phyloP scores from a whole-genome alignment of 768 basidiomycete species.

The Hygrocybe coccinea region DNA sequence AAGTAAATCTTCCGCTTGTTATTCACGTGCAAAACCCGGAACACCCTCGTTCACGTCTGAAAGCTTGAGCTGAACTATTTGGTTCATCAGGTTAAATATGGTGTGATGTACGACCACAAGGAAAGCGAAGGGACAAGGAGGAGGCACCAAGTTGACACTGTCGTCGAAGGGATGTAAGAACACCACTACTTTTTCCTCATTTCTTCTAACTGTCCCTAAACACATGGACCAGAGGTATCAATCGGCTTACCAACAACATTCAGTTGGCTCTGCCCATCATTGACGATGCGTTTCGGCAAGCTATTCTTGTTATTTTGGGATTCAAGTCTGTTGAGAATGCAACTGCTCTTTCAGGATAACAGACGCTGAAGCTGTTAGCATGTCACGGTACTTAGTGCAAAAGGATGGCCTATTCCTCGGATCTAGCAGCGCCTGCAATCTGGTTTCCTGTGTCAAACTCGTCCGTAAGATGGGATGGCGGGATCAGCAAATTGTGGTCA shows the following conservation, averaged over 20 bases:
- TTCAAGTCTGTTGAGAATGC: not conserved
- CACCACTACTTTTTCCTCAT: not conserved
- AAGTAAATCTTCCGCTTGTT: conserved; percentile 40
- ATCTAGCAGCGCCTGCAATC: conserved; percentile 93
- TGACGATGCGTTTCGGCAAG: conserved; percentile 82
- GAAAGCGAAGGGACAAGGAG: conserved; percentile 93
- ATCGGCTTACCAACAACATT: conserved; percentile 88
- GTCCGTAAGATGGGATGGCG: conserved; percentile 65
- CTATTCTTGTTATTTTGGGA: conserved; percentile 1
- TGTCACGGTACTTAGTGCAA: conserved; percentile 89
- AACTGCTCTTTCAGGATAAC: conserved; percentile 56
- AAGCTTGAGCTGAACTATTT: not conserved
- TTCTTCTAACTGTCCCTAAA: not conserved
- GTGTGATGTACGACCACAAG: conserved; percentile 91
- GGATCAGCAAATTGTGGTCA: conserved; percentile 71
- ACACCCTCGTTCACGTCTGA: no score
- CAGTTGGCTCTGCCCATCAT: conserved; percentile 78
- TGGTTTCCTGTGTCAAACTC: conserved; percentile 85
- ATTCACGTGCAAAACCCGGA: not conserved
- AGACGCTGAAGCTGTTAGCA: conserved; percentile 90
- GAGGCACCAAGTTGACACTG: conserved; percentile 91
- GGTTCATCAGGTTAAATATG: conserved; percentile 63
- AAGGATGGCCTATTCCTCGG: conserved; percentile 93
- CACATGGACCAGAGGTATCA: conserved; percentile 66
- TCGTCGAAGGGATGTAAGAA: conserved; percentile 84